phyloP scores from a whole-genome alignment of 2,329 filamentous ascomycete genomes.

The Alternaria sp. region DNA sequence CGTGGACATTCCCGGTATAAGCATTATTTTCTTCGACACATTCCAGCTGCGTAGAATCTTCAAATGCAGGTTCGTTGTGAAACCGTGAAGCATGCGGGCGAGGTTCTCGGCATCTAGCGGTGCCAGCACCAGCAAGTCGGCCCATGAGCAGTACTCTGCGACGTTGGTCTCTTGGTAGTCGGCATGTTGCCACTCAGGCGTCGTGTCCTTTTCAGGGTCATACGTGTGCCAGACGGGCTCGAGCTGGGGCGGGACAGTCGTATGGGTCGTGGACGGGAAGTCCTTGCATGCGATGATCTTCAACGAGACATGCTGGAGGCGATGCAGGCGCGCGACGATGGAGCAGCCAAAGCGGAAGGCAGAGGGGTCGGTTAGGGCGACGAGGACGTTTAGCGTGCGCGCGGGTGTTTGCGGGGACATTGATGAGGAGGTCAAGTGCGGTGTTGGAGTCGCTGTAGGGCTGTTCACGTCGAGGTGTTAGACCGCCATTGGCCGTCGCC shows the following conservation, averaged over 20 bases:
- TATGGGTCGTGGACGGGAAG: slow-evolving; percentile 33
- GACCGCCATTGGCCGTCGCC: slow-evolving; percentile 34
- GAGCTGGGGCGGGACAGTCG: slow-evolving; percentile 36
- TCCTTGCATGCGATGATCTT: slow-evolving; percentile 43
- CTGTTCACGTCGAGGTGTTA: slow-evolving; percentile 17
- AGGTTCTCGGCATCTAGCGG: slow-evolving; percentile 86
- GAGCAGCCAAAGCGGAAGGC: slow-evolving; percentile 73
- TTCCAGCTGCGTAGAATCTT: slow-evolving; percentile 88
- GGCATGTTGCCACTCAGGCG: slow-evolving; percentile 35
- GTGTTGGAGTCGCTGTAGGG: slow-evolving; percentile 15
- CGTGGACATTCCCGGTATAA: slow-evolving; percentile 89
- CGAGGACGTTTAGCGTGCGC: slow-evolving; percentile 61
- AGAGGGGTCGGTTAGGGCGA: slow-evolving; percentile 71
- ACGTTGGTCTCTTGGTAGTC: slow-evolving; percentile 60
- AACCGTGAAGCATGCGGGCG: slow-evolving; percentile 86
- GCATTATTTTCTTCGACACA: slow-evolving; percentile 81
- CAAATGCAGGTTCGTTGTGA: slow-evolving; percentile 81
- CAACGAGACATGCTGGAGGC: slow-evolving; percentile 69
- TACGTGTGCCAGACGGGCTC: slow-evolving; percentile 45
- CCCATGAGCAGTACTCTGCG: slow-evolving; percentile 82
- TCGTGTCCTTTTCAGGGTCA: slow-evolving; percentile 27
- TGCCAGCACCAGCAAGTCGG: slow-evolving; percentile 83
- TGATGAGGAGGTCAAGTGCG: slow-evolving; percentile 12
- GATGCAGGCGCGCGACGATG: slow-evolving; percentile 72
- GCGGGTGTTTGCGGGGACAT: slow-evolving; percentile 33